These are phyloP conservation scores for Panicum hallii DNA, from an alignment of 202 grass and related monocot genomes.

Conservation along the genomic window DNA sequence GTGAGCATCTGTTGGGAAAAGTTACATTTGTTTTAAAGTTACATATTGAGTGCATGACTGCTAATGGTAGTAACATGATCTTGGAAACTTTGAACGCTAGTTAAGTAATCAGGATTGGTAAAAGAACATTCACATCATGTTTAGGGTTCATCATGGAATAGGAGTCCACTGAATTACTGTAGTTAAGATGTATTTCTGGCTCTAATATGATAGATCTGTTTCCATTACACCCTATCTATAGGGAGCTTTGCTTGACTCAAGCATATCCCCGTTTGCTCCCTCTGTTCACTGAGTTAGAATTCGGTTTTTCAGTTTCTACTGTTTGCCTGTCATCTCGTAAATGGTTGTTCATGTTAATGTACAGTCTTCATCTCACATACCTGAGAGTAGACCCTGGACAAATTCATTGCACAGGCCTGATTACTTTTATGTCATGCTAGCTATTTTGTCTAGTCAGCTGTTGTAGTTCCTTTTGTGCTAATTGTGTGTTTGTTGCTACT, in stretches of 20 bases:
- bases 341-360: slow-evolving; percentile 24
- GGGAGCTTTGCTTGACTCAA: slow-evolving; percentile 2
- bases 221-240: background rate
- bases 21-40: background rate
- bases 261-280: background rate
- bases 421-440: slow-evolving; percentile 1
- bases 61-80: background rate
- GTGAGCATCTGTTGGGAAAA: background rate
- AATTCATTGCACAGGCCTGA: background rate
- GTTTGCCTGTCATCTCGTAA: slow-evolving; percentile 3
- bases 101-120: background rate
- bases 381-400: slow-evolving; percentile 13
- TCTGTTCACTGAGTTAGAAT: background rate
- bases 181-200: background rate
- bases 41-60: slow-evolving; percentile 17
- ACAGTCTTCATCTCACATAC: slow-evolving; percentile 23
- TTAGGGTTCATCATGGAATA: background rate
- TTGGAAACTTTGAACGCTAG: slow-evolving; percentile 3
- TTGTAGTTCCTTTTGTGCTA: slow-evolving; percentile 17
- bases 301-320: background rate
- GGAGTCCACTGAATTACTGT: background rate
- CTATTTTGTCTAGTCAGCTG: background rate
- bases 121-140: background rate
- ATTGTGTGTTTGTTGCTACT: background rate
- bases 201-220: background rate